Evolutionary conservation across 768 basidiomycete genomes (phyloP), one percentile per base, ranked within the genome.

Genomic region (Leccinum boreale): DNA sequence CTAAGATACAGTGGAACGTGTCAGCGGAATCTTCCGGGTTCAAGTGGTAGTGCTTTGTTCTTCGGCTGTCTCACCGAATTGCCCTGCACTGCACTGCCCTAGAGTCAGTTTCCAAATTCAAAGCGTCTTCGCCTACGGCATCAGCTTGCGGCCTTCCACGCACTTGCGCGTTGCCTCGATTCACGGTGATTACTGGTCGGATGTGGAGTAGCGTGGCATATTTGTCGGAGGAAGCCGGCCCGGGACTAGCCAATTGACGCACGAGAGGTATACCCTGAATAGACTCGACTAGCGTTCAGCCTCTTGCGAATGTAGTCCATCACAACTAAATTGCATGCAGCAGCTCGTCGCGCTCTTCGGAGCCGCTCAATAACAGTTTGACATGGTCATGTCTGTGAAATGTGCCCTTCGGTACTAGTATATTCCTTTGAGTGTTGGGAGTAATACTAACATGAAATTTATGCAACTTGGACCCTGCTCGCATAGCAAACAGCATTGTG

Each of bases 171-270:
- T 7, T 15, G 19, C 51, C 48, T 61, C 23, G 44, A 56, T 7
- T 47, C 48, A 33, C 61, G 61, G 62, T 56, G 62, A 64, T 63
- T 66, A 65, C 63, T 33, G 42, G 28, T n/a, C 4, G 62, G 33
- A 46, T 47, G 46, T 24, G 23, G 14, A 47, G 46, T 14, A 21
- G 14, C 24, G 46, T 47, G 46, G 23, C 23, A 24, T 23, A 47
- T 47, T 26, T 23, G 28, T 19, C 10, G 24, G 14, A 50, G 28
- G 31, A 51, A 33, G 50, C 33, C 19, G 12, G 31, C 24, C 29
- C 50, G 50, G 21, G 8, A 9, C 50, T 28, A 29, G 50, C 31
- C 50, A 51, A 35, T 49, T 28, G 17, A n/a, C 35, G 35, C 36
- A 33, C 12, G 12, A 33, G 31, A 33, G 31, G 31, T 33, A 33